Evolutionary conservation across 1,284 basidiomycete genomes (phyloP), one percentile per base, ranked within the genome.

Genomic region (Bondarzewia mesenterica): DNA sequence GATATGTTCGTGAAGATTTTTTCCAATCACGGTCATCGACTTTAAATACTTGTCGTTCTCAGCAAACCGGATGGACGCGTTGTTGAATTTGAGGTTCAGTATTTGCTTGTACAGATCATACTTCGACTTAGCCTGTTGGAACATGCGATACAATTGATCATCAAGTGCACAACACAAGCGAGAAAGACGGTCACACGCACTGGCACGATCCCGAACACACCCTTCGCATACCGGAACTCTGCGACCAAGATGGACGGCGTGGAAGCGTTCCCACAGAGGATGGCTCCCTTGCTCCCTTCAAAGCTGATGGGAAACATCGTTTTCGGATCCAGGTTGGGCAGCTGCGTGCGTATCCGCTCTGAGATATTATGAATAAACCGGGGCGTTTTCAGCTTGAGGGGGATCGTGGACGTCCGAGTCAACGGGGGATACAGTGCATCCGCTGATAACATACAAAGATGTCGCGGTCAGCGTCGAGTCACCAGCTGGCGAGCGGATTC

Each of bases 281-380:
- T 78, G 10, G 84, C 84, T 15, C 89, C 89, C 46, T 82, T 88
- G 16, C 71, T 70, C 14, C 85, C 72, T 50, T 81, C 75, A 44
- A 95, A 71, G 32, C 89, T 88, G 49, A 94, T 63, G 1, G 93
- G 93, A 7, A 95, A 67, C 12, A 92, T 66, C 58, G 92, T 87
- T 55, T 84, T 86, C 22, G 80, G 77, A 59, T 91, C 82, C 23
- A 90, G 68, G 51, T 72, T 77, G 2, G 85, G 87, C 49, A 88
- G 64, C 55, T 86, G 84, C 16, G 63, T 64, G 49, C 69, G 71
- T 12, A 84, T 50, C 77, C 81, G 83, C 35, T 63, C 56, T 18
- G 75, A 52, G 7, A 67, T 63, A 18, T 63, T 68, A 50, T 68
- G 70, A 23, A 85, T 48, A n/a, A 72, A 60, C 1, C 60, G 63